These are phyloP conservation scores for Phialophora expanda DNA, from an alignment of 2,329 filamentous ascomycete species.

Conservation along the genomic window DNA sequence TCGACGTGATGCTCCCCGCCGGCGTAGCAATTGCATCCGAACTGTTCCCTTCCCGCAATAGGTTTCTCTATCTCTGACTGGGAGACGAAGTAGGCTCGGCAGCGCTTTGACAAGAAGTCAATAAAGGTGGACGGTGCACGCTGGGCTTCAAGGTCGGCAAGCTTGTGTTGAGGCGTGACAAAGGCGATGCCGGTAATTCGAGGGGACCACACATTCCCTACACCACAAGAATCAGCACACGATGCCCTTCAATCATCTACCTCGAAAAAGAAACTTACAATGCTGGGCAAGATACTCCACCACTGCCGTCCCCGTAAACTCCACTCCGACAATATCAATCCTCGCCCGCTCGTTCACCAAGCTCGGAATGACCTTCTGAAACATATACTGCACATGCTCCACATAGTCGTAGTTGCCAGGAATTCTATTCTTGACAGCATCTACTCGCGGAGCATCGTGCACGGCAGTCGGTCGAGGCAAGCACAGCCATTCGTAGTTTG, in stretches of 20 bases:
- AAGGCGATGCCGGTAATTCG: constrained; percentile 51
- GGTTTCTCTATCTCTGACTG: constrained; percentile 58
- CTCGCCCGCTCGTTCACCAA: constrained; percentile 57
- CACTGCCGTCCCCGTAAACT: constrained; percentile 66
- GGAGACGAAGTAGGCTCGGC: constrained; percentile 66
- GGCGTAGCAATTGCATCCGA: constrained; percentile 72
- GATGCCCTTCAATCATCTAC: neutral
- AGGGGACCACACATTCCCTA: constrained; percentile 49
- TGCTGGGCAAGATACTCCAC: constrained; percentile 64
- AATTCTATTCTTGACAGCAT: constrained; percentile 65
- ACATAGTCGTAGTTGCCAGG: constrained; percentile 61
- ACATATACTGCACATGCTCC: constrained; percentile 70
- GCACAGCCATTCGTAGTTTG: constrained; percentile 60
- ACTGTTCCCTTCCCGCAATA: constrained; percentile 59
- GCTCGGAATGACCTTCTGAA: constrained; percentile 63
- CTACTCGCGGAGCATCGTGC: constrained; percentile 60
- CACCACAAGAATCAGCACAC: neutral
- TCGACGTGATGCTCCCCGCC: constrained; percentile 64
- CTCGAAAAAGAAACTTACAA: constrained; percentile 49
- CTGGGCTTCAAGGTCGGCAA: constrained; percentile 40
- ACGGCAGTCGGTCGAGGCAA: constrained; percentile 68
- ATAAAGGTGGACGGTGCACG: constrained; percentile 38
- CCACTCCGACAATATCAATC: constrained; percentile 73
- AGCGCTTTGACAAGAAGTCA: constrained; percentile 56
- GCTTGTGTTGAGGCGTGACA: constrained; percentile 46